Conservation (phyloP, 225 moss, liverwort and hornwort species). For the Sphagnum contortum region DNA sequence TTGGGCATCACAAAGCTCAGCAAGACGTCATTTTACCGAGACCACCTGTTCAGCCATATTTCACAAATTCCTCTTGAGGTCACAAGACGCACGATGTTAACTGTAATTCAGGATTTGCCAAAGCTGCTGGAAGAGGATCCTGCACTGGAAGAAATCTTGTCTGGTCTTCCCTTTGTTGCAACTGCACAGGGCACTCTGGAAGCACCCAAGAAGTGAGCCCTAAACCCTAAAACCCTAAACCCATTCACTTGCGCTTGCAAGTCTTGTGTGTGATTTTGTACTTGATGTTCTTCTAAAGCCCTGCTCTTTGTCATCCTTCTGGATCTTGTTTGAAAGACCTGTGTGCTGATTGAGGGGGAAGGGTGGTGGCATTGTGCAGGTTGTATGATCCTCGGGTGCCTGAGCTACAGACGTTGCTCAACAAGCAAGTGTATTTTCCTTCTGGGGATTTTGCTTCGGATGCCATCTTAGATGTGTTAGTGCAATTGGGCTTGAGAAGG, state of each 20-base stretch:
- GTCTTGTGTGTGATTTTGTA: not conserved
- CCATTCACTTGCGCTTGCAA: not conserved
- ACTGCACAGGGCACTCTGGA: conserved; percentile 61
- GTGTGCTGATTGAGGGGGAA: no score
- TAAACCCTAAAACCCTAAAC: not conserved
- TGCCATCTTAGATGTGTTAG: conserved; percentile 53
- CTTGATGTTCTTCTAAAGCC: no score
- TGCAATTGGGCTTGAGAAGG: conserved; percentile 58
- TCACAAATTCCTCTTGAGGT: conserved; percentile 45
- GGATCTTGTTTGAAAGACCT: no score
- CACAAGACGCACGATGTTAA: conserved; percentile 58
- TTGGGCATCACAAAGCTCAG: conserved; percentile 59
- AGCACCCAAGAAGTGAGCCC: conserved; percentile 58
- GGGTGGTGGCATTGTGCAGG: conserved; percentile 13
- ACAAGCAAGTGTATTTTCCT: conserved; percentile 70
- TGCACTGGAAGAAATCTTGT: conserved; percentile 29
- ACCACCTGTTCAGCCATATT: conserved; percentile 62
- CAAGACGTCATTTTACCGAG: conserved; percentile 51
- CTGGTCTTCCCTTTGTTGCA: conserved; percentile 57
- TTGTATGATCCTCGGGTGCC: conserved; percentile 79
- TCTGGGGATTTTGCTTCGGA: conserved; percentile 49
- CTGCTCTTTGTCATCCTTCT: no score
- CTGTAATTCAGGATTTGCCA: conserved; percentile 48
- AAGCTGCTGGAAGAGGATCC: conserved; percentile 50
- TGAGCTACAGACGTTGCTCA: conserved; percentile 70